phyloP scores from a whole-genome alignment of 139 green algal genomes.

The Tetradesmus lagerheimii region DNA sequence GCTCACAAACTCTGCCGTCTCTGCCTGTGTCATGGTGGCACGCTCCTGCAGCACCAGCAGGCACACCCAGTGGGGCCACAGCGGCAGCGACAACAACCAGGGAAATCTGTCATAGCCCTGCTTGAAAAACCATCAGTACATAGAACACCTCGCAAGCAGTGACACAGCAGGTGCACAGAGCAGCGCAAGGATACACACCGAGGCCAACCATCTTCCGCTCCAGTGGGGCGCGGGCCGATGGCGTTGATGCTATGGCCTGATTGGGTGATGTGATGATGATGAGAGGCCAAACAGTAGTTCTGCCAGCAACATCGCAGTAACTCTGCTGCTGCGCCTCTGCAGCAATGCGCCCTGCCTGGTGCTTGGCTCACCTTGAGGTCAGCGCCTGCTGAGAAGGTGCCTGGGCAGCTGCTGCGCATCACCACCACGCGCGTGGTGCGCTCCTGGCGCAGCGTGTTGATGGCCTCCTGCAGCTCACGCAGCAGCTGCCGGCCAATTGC shows the following conservation, averaged over 20 bases:
- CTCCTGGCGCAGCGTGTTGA: constrained; percentile 72
- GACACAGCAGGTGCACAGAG: not conserved
- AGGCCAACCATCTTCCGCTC: not conserved
- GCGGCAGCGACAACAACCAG: not conserved
- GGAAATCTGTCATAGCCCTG: no score
- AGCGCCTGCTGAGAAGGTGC: constrained; percentile 84
- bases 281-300: no score
- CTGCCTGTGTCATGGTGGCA: constrained; percentile 76
- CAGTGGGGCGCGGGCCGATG: no score
- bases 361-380: constrained; percentile 61
- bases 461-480: constrained; percentile 71
- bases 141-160: not conserved
- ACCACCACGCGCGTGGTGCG: constrained; percentile 79
- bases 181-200: not conserved
- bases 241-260: no score
- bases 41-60: constrained; percentile 67
- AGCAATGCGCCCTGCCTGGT: not conserved
- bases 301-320: not conserved
- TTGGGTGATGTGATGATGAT: no score
- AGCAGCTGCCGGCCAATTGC: constrained; percentile 82
- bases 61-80: not conserved
- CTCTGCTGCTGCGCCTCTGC: not conserved
- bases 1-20: constrained; percentile 79
- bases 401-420: constrained; percentile 67
- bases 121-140: not conserved